Conservation (phyloP, 768 basidiomycete genomes). For the Boletus speciosus region DNA sequence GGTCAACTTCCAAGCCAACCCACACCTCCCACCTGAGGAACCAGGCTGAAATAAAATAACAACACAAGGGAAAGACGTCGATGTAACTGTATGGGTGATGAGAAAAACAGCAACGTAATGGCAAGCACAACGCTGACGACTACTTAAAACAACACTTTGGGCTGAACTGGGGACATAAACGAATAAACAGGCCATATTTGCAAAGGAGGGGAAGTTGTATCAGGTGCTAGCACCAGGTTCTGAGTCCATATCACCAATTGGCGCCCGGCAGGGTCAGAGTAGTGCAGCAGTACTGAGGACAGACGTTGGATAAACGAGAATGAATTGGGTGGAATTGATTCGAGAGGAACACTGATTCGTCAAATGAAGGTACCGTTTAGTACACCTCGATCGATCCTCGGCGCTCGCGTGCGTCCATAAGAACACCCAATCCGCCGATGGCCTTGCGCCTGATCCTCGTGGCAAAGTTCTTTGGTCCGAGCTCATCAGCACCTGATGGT, state of each 20-base stretch:
- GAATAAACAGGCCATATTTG: slow-evolving; percentile 20
- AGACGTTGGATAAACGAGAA: slow-evolving; percentile 9
- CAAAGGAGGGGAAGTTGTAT: slow-evolving; percentile 24
- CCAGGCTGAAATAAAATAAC: slow-evolving; percentile 22
- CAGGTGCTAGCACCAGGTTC: slow-evolving; percentile 25
- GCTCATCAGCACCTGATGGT: slow-evolving; percentile 81
- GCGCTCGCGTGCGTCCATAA: slow-evolving; percentile 80
- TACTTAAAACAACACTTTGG: slow-evolving; percentile 29
- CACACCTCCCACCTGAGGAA: slow-evolving; percentile 5
- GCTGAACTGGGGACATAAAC: slow-evolving; percentile 19
- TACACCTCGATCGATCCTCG: slow-evolving; percentile 71
- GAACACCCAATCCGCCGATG: slow-evolving; percentile 72
- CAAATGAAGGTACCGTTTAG: slow-evolving; percentile 35
- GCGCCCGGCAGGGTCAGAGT: slow-evolving; percentile 6
- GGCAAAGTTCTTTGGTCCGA: slow-evolving; percentile 87
- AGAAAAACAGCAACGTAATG: slow-evolving; percentile 21
- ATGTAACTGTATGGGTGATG: slow-evolving; percentile 13
- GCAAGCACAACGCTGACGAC: slow-evolving; percentile 24
- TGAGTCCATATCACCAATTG: slow-evolving; percentile 19
- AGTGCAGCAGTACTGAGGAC: slow-evolving; percentile 14
- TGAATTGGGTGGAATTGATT: slow-evolving; percentile 20
- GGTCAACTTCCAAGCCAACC: slow-evolving; percentile 36
- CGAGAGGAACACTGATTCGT: slow-evolving; percentile 10
- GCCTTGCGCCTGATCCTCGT: slow-evolving; percentile 81
- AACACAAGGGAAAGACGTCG: slow-evolving; percentile 11